Evolutionary conservation across 345 rosid genomes (phyloP), one percentile per base, ranked within the genome.

Genomic region (Populus nigra): DNA sequence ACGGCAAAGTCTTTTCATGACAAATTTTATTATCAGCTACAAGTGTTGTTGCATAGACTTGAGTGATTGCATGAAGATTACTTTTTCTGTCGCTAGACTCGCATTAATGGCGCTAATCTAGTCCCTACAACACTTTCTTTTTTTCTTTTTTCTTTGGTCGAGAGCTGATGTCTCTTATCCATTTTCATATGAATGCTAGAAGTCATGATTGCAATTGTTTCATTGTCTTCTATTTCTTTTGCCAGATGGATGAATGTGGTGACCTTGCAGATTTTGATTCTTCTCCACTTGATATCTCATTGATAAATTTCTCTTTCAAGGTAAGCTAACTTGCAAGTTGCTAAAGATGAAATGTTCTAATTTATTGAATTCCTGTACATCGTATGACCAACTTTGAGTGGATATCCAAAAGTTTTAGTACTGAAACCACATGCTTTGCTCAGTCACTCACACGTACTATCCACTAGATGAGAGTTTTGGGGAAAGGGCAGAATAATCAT

Each of bases 221-320:
- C 6, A 36, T 59, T 66, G 27, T 80, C 66, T 35, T 68, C 20
- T 68, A 55, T 72, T 57, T 31, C 72, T 25, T 36, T 69, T 22
- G 66, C 73, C 83, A 92, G 94, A 81, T 85, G 84, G 93, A 92
- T 75, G 93, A 88, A 78, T 90, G 90, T 71, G 88, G 90, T 73
- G 91, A 90, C 47, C 76, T 92, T 43, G 87, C 82, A 31, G 87
- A 87, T 74, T 90, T 89, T 67, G 85, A 83, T 72, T 83, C 91
- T 68, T 81, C 86, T 55, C 90, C 93, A 65, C 79, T 87, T 69
- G 78, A 87, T 77, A 91, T 92, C 78, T 88, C 97, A 0, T 80
- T 84, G 79, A 86, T 90, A 69, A 92, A 90, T 78, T 90, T 92
- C 79, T 92, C 97, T 76, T 92, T 92, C 83, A 92, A 92, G 94